Evolutionary conservation across 495 filamentous ascomycete genomes (phyloP), one percentile per base, ranked within the genome.

Genomic region (Neurospora sp.): DNA sequence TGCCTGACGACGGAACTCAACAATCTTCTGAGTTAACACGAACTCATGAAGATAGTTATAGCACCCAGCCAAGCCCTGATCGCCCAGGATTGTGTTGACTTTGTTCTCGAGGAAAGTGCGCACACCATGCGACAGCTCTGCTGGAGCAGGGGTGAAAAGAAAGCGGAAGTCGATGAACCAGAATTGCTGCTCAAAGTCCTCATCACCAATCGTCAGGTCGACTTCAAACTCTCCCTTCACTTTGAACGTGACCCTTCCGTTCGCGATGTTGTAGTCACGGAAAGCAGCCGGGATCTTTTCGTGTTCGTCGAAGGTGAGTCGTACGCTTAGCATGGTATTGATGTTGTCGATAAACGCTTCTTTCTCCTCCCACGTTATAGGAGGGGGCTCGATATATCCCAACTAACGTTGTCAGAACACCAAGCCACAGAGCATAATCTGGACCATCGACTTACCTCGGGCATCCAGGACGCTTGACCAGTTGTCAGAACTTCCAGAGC

Each of bases 91-190:
- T 31, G 86, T 81, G 76, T 99, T 97, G 41, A 92, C 85, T 74
- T 87, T 90, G 41, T 72, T 75, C 77, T 97, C 93, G 42, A 98
- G 81, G 65, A 88, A 84, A 39, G 83, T 81, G 69, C 89, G 86
- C 37, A 95, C 74, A 16, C 86, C 82, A 10, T 86, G 85, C 0
- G 90, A 86, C 10, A 94, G 78, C 27, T 88, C 86, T 1, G 86
- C 82, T 3, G 86, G 76, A 4, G 88, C 86, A 8, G 96, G 96
- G 18, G 83, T 84, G 80, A 96, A 99, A 37, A 90, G 81, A 74
- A 96, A 93, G 70, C 94, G 89, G 74, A 97, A 91, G 77, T 98
- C 94, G 73, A 98, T 90, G 77, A 98, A 97, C 81, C 89, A 97
- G 78, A 97, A 93, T 78, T 94, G 95, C 9, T 89, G 91, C 39